These are phyloP conservation scores for Phylloporus sp. DNA, from an alignment of 1,284 basidiomycete species.

Conservation along the genomic window DNA sequence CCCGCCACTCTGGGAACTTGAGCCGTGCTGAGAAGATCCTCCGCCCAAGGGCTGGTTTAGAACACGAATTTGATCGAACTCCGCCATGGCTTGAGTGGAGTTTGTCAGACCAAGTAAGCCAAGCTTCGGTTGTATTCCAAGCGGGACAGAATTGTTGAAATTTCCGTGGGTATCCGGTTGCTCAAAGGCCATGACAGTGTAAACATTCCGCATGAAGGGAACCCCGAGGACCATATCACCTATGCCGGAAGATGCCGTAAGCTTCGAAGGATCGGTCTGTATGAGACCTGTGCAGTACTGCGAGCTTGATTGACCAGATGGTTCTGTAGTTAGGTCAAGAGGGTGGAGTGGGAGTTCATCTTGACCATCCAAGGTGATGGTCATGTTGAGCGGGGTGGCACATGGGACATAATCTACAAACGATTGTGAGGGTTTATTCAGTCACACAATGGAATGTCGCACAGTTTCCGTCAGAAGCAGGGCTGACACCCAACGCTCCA, in stretches of 20 bases:
- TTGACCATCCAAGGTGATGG: slow-evolving; percentile 62
- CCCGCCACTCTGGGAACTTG: slow-evolving; percentile 23
- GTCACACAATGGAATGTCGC: slow-evolving; percentile 28
- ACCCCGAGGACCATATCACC: slow-evolving; percentile 76
- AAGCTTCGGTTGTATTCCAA: slow-evolving; percentile 48
- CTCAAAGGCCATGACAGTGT: slow-evolving; percentile 72
- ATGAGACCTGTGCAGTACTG: slow-evolving; percentile 67
- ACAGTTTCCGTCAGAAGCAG: slow-evolving; percentile 68
- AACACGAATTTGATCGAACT: slow-evolving; percentile 70
- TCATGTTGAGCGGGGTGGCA: slow-evolving; percentile 67
- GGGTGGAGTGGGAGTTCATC: slow-evolving; percentile 66
- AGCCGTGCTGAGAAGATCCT: slow-evolving; percentile 13
- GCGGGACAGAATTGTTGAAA: slow-evolving; percentile 40
- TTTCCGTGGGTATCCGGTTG: slow-evolving; percentile 47
- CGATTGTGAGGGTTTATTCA: neutral
- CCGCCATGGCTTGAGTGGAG: slow-evolving; percentile 55
- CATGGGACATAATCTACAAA: slow-evolving; percentile 71
- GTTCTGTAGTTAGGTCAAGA: slow-evolving; percentile 60
- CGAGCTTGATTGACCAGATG: slow-evolving; percentile 43
- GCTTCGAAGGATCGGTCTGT: slow-evolving; percentile 51
- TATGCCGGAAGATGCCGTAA: slow-evolving; percentile 41
- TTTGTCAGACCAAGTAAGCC: slow-evolving; percentile 66
- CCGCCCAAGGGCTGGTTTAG: slow-evolving; percentile 55
- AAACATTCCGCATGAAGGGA: slow-evolving; percentile 73
- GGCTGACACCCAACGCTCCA: slow-evolving; percentile 67